Evolutionary conservation across 164 flowering plant genomes (phyloP).

Genomic region (Chimonanthus salicifolius): DNA sequence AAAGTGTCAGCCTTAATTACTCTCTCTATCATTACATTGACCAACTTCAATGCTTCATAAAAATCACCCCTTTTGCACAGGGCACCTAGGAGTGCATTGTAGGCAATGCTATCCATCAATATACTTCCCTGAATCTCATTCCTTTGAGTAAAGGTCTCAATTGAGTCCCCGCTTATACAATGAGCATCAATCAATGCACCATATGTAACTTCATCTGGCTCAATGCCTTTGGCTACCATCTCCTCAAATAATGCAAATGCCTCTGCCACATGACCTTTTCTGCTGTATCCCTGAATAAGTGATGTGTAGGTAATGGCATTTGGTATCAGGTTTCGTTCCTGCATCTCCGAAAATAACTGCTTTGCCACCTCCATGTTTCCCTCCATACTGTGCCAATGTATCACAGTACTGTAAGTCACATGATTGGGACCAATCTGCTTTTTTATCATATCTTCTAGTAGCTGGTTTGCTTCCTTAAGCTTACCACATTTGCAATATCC

Average conservation of each 20-base stretch:
- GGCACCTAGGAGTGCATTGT: conserved; percentile 25
- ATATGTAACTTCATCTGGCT: conserved; percentile 43
- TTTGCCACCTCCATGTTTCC: conserved; percentile 51
- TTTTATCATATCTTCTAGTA: conserved; percentile 42
- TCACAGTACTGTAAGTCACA: conserved; percentile 58
- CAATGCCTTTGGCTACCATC: conserved; percentile 44
- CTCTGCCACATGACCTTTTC: conserved; percentile 28
- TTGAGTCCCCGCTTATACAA: conserved; percentile 33
- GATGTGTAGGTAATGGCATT: conserved; percentile 51
- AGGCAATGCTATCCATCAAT: conserved; percentile 12
- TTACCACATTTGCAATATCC: conserved; percentile 53
- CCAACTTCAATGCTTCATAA: conserved; percentile 22
- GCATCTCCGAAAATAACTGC: conserved; percentile 48
- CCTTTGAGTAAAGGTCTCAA: conserved; percentile 34
- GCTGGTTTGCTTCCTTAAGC: conserved; percentile 31
- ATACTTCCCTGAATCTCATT: conserved; percentile 39
- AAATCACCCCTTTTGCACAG: conserved; percentile 30
- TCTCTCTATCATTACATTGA: conserved; percentile 31
- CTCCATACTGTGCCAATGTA: conserved; percentile 46
- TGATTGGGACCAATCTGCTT: conserved; percentile 41
- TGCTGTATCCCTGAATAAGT: conserved; percentile 47
- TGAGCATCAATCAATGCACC: conserved; percentile 31
- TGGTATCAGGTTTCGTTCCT: conserved; percentile 42
- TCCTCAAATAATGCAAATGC: conserved; percentile 50
- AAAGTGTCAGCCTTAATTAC: conserved; percentile 27